These are phyloP conservation scores for Podila epigama DNA, from an alignment of 192 early-diverging fungal species.

Conservation along the genomic window DNA sequence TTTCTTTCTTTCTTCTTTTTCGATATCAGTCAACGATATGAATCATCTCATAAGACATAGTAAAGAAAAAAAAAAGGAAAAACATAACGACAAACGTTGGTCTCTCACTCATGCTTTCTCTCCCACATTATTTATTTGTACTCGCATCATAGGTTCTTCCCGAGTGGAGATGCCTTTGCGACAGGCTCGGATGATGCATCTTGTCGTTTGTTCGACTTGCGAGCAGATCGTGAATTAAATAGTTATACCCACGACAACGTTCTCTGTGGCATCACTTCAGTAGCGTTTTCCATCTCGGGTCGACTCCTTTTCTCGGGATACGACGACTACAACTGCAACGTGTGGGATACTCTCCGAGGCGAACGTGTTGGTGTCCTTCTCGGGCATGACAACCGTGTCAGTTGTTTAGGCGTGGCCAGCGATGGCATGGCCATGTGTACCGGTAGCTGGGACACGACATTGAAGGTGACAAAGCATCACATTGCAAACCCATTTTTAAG, in stretches of 20 bases:
- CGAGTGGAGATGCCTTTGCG: constrained; percentile 97
- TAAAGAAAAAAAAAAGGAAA: no score
- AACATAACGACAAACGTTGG: no score
- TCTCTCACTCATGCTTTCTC: no score
- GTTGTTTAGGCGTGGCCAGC: constrained; percentile 94
- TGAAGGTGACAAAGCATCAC: constrained; percentile 77
- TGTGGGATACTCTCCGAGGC: constrained; percentile 99
- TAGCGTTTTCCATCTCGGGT: constrained; percentile 97
- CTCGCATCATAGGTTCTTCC: constrained; percentile 83
- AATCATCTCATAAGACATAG: no score
- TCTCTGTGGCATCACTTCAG: constrained; percentile 97
- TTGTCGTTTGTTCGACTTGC: constrained; percentile 97
- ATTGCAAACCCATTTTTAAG: no score
- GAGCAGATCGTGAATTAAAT: constrained; percentile 98
- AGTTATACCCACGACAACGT: constrained; percentile 99
- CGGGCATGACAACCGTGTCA: constrained; percentile 96
- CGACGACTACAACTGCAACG: constrained; percentile 99
- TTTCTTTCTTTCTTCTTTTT: background rate
- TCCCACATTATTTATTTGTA: background rate
- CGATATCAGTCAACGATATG: background rate
- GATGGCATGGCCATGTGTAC: constrained; percentile 99
- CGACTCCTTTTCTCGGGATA: constrained; percentile 98
- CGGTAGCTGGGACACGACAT: constrained; percentile 97
- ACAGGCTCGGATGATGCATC: constrained; percentile 99
- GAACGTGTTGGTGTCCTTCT: constrained; percentile 92